phyloP scores from a whole-genome alignment of 2,329 filamentous ascomycete species.

The Purpureocillium takamizusanense region DNA sequence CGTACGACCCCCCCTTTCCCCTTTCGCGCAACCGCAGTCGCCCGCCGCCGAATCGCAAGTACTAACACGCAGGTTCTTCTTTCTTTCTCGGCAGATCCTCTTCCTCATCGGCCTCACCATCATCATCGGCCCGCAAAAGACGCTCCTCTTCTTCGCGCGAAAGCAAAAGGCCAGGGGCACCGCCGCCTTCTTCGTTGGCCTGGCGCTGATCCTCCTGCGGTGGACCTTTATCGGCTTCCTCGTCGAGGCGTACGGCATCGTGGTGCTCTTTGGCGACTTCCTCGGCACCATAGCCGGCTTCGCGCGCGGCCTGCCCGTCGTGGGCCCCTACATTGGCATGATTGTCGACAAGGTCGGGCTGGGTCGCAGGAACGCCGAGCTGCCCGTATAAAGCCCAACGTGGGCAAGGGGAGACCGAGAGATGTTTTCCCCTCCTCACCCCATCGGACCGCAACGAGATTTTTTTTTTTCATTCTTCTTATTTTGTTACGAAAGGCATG shows the following conservation, averaged over 20 bases:
- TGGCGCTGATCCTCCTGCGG: conserved; percentile 74
- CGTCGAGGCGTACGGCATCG: conserved; percentile 86
- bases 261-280: conserved; percentile 93
- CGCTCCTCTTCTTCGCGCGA: conserved; percentile 86
- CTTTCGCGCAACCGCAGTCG: conserved; percentile 6
- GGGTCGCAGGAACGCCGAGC: conserved; percentile 62
- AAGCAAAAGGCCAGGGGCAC: conserved; percentile 90
- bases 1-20: conserved; percentile 35
- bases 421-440: too few relatives aligned
- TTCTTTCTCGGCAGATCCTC: conserved; percentile 79
- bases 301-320: conserved; percentile 71
- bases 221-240: conserved; percentile 90
- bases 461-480: too few relatives aligned
- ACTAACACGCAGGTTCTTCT: conserved; percentile 9
- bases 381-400: conserved; percentile 71
- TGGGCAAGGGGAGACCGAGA: too few relatives aligned
- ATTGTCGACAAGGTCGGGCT: conserved; percentile 63
- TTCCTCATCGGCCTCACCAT: conserved; percentile 95
- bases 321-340: conserved; percentile 77
- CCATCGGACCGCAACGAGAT: too few relatives aligned
- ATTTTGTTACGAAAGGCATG: too few relatives aligned
- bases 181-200: conserved; percentile 74
- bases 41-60: conserved; percentile 7
- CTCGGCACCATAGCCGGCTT: conserved; percentile 86
- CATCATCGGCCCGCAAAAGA: conserved; percentile 89